Evolutionary conservation across 179 eudicot genomes (phyloP).

Genomic region (Drosera spatulata): DNA sequence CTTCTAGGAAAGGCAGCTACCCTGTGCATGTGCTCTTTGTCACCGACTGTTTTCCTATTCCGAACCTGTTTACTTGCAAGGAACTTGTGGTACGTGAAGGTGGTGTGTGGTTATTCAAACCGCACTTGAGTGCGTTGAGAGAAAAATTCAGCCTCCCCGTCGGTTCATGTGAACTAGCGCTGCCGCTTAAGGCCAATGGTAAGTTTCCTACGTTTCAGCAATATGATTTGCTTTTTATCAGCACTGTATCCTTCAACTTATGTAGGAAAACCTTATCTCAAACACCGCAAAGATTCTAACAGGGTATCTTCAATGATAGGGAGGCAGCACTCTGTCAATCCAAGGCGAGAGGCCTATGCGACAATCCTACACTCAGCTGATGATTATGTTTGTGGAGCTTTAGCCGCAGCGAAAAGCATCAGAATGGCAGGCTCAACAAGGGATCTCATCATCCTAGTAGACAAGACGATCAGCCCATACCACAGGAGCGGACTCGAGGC

Average conservation of each 20-base stretch:
- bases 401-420: constrained; percentile 84
- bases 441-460: constrained; percentile 80
- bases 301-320: constrained; percentile 19
- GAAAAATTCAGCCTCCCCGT: constrained; percentile 67
- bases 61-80: constrained; percentile 71
- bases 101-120: constrained; percentile 61
- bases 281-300: not conserved
- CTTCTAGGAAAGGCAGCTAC: constrained; percentile 45
- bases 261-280: not conserved
- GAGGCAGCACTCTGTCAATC: constrained; percentile 30
- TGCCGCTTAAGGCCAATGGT: constrained; percentile 65
- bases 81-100: constrained; percentile 57
- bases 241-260: not conserved
- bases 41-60: constrained; percentile 60
- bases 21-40: constrained; percentile 54
- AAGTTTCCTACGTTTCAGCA: not conserved
- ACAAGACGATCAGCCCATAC: constrained; percentile 55
- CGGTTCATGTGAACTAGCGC: constrained; percentile 87
- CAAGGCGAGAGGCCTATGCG: constrained; percentile 72
- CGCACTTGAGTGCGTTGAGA: constrained; percentile 42
- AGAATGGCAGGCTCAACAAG: constrained; percentile 66
- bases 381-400: constrained; percentile 87
- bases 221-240: not conserved
- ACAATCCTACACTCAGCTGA: constrained; percentile 87
- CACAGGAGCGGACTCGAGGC: constrained; percentile 62